Conservation (phyloP, 345 rosid species). For the Camelina neglecta region DNA sequence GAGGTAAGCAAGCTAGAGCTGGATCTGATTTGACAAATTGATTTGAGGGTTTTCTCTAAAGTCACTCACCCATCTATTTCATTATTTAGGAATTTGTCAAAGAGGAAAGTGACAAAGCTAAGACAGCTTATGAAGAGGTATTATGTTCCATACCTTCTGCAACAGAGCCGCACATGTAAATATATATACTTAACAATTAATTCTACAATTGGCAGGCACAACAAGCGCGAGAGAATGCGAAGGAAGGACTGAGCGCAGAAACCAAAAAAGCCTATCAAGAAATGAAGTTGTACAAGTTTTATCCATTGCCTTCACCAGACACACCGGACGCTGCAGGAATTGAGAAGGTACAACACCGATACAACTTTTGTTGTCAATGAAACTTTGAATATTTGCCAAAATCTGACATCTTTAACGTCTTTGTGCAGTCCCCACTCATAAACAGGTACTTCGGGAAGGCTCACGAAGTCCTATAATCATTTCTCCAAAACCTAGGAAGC, state of each 20-base stretch:
- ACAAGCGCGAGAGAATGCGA: constrained; percentile 70
- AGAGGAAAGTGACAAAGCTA: constrained; percentile 64
- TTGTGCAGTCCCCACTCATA: constrained; percentile 26
- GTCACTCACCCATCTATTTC: not conserved
- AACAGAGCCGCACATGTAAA: not conserved
- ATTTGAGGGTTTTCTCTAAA: constrained; percentile 4
- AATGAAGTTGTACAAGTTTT: constrained; percentile 86
- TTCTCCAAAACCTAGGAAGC: not conserved
- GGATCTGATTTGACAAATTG: not conserved
- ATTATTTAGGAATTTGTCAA: constrained; percentile 66
- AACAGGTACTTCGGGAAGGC: constrained; percentile 34
- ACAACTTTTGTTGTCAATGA: not conserved
- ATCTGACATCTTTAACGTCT: not conserved
- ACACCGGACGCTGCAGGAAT: constrained; percentile 52
- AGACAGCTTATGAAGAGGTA: constrained; percentile 76
- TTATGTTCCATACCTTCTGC: constrained; percentile 3
- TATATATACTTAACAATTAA: not conserved
- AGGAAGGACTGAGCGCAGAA: constrained; percentile 72
- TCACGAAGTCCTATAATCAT: constrained; percentile 22
- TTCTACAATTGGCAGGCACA: constrained; percentile 54
- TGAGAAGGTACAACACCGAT: constrained; percentile 20
- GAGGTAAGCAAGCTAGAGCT: constrained; percentile 48
- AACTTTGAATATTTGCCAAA: not conserved
- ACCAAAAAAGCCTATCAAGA: constrained; percentile 58
- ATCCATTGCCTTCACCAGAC: constrained; percentile 70